phyloP scores from a whole-genome alignment of 2,329 filamentous ascomycete genomes.

The Sclerotinia glacialis region DNA sequence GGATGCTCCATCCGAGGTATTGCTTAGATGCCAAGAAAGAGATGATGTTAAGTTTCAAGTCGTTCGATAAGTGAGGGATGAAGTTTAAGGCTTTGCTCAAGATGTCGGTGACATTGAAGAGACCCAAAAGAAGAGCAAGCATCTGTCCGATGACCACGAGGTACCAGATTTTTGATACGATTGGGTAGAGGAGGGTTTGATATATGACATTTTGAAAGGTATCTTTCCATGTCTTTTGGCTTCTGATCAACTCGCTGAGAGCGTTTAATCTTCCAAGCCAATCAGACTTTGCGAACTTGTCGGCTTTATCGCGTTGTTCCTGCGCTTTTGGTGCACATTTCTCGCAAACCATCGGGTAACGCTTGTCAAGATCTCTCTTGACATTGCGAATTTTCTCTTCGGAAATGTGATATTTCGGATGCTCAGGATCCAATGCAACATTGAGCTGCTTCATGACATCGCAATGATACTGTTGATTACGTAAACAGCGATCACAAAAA shows the following conservation, averaged over 20 bases:
- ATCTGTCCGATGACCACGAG: conserved; percentile 34
- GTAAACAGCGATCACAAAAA: conserved; percentile 76
- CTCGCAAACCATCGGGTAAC: conserved; percentile 86
- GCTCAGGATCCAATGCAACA: conserved; percentile 59
- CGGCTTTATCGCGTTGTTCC: conserved; percentile 64
- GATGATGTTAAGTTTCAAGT: neutral
- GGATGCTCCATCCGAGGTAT: conserved; percentile 46
- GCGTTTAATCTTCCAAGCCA: conserved; percentile 52
- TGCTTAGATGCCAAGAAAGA: conserved; percentile 21
- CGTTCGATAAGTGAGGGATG: neutral
- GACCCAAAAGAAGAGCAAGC: conserved; percentile 30
- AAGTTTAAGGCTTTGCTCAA: neutral
- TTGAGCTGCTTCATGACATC: conserved; percentile 78
- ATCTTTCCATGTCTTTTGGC: conserved; percentile 18
- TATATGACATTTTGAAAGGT: conserved; percentile 16
- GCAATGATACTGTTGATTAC: conserved; percentile 83
- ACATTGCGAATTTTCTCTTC: conserved; percentile 66
- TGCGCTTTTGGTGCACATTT: conserved; percentile 75
- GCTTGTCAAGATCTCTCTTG: conserved; percentile 66
- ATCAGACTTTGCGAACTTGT: conserved; percentile 62
- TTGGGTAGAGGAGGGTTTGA: conserved; percentile 22
- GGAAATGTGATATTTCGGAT: conserved; percentile 68
- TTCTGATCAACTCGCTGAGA: conserved; percentile 14
- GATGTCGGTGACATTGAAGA: conserved; percentile 20
- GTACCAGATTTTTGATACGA: conserved; percentile 32